These are phyloP conservation scores for Pseudogymnoascus sp. DNA, from an alignment of 2,329 filamentous ascomycete species.

Conservation along the genomic window DNA sequence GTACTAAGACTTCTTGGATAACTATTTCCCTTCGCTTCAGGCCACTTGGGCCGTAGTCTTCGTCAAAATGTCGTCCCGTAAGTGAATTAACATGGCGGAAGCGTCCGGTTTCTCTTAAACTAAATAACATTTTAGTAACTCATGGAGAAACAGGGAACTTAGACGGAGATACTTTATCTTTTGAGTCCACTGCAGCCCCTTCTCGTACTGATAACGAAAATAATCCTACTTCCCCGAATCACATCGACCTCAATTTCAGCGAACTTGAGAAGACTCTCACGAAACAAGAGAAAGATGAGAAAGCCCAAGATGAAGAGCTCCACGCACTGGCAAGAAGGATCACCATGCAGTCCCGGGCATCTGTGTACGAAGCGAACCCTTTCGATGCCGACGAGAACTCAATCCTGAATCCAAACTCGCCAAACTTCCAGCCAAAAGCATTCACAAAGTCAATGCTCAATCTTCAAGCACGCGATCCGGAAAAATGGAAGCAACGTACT, in stretches of 20 bases:
- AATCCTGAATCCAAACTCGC: slow-evolving; percentile 41
- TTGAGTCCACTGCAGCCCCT: not conserved
- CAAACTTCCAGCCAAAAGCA: slow-evolving; percentile 42
- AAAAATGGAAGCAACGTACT: slow-evolving; percentile 44
- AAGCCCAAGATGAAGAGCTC: not conserved
- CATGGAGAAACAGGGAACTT: not conserved
- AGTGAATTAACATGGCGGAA: not conserved
- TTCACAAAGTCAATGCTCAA: slow-evolving; percentile 54
- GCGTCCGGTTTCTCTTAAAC: not conserved
- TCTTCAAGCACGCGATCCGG: slow-evolving; percentile 43
- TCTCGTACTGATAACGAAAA: not conserved
- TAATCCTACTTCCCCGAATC: not conserved
- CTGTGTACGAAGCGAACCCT: slow-evolving; percentile 31
- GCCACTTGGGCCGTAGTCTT: not conserved
- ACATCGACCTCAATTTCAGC: not conserved
- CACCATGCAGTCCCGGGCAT: slow-evolving; percentile 9
- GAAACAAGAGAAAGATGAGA: not conserved
- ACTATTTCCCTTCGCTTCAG: not conserved
- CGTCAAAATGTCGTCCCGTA: not conserved
- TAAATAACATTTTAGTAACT: not conserved
- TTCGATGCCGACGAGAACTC: slow-evolving; percentile 39
- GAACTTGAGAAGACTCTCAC: not conserved
- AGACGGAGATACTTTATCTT: not conserved
- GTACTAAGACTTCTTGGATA: not conserved
- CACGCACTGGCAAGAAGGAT: not conserved